Base-by-base conservation (phyloP, 768 basidiomycete species). In the Fibroporia radiculosa region DNA sequence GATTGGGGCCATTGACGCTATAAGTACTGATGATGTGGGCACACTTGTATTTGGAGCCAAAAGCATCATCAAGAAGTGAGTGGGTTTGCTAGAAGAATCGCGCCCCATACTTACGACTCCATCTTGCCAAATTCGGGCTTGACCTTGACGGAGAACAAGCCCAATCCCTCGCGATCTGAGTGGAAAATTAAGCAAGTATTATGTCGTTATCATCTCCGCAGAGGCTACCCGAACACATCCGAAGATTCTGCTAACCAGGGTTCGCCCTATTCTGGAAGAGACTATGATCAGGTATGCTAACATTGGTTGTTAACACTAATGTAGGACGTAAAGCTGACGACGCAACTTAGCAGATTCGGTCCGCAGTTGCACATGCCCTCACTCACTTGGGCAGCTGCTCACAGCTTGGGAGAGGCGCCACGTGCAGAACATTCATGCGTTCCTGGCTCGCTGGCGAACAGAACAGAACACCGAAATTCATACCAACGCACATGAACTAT, bases 21-120 rank as follows among this genome's bases (percentile, higher is more conserved):
- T 76, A 11, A 47, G 75, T 24, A 72, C 73, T 1, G 72, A 75
- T 48, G 73, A 74, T 56, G 66, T 63, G 3, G 74, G 75, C 52
- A 62, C 70, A 0, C 52, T 77, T 4, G 41, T 76, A 1, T 77
- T 76, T 46, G 73, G 75, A 11, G 72, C 70, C 0, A 59, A 55
- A 2, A 62, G 52, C 26, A 51, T 75, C 8, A 61, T 75, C 27
- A 48, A 66, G 45, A 71, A 68, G 72, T 72, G 42, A 47, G 66
- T 49, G 16, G 3, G 19, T 31, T 40, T 14, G 4, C 40, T n/a
- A n/a, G n/a, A n/a, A n/a, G n/a, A n/a, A n/a, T 31, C n/a, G 10
- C 29, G 10, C n/a, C 29, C 29, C 29, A 31, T n/a, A n/a, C 29
- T 31, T 31, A 31, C n/a, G 29, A n/a, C 10, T 31, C n/a, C 29